A percentile compares a stretch with the other conserved stretches of the same genome.
phyloP scores from a whole-genome alignment of 140 eudicot species.

The Stevia rebaudiana region DNA sequence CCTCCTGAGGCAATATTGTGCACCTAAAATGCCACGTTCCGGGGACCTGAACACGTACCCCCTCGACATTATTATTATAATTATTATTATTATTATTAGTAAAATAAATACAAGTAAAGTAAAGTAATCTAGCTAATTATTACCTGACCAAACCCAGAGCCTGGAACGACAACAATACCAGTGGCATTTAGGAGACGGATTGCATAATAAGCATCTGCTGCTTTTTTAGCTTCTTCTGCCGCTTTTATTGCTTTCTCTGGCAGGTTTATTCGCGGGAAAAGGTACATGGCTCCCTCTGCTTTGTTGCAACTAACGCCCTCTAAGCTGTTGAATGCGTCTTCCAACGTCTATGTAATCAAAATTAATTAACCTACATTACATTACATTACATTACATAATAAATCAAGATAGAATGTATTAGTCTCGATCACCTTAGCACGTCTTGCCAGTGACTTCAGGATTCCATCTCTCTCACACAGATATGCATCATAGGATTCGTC shows the following conservation, averaged over 20 bases:
- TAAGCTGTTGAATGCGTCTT: conserved; percentile 74
- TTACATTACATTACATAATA: too few species aligned
- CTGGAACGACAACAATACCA: conserved; percentile 88
- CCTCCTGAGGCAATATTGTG: conserved; percentile 94
- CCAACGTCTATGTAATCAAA: conserved; percentile 72
- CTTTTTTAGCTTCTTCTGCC: conserved; percentile 65
- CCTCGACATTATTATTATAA: background rate
- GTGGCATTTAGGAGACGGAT: conserved; percentile 69
- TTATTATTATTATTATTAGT: too few species aligned
- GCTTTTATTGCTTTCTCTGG: conserved; percentile 87
- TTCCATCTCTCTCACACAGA: conserved; percentile 67
- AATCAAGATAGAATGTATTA: too few species aligned
- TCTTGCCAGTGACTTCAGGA: conserved; percentile 75
- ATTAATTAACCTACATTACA: too few species aligned
- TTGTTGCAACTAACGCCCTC: conserved; percentile 90
- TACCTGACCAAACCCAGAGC: conserved; percentile 93
- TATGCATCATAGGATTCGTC: conserved; percentile 80
- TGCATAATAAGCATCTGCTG: conserved; percentile 76
- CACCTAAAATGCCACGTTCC: conserved; percentile 98
- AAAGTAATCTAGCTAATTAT: background rate
- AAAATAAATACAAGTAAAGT: too few species aligned
- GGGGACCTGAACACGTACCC: conserved; percentile 44
- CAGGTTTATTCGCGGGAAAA: conserved; percentile 64
- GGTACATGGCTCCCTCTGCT: conserved; percentile 96
- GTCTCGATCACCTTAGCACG: conserved; percentile 75